phyloP scores from a whole-genome alignment of 495 filamentous ascomycete species.

The Mytilinidion resinicola region DNA sequence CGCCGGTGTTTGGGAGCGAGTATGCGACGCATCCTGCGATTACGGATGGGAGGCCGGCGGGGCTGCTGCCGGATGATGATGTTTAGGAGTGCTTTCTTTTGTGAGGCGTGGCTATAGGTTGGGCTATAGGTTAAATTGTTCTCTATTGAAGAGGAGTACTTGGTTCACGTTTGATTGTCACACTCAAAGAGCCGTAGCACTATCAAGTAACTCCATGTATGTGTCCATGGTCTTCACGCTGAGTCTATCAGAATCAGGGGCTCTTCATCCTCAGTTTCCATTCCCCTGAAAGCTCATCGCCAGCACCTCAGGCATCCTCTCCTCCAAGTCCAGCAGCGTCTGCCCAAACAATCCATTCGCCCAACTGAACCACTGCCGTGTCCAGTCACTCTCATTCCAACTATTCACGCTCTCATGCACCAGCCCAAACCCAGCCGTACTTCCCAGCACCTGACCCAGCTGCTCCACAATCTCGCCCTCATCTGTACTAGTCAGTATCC shows the following conservation, averaged over 20 bases:
- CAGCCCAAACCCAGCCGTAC: constrained; percentile 51
- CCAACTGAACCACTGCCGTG: constrained; percentile 64
- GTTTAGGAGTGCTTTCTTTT: not conserved
- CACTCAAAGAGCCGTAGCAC: too few species aligned
- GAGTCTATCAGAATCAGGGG: too few species aligned
- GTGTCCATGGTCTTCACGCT: too few species aligned
- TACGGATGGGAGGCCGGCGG: constrained; percentile 15
- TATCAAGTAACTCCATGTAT: too few species aligned
- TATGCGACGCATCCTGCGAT: constrained; percentile 7
- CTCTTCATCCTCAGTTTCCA: too few species aligned
- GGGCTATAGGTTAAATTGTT: too few species aligned
- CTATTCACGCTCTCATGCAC: constrained; percentile 57
- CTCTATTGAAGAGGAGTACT: too few species aligned
- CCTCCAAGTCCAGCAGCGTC: constrained; percentile 53
- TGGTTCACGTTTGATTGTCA: too few species aligned
- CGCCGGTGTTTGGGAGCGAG: constrained; percentile 7
- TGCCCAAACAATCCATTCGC: constrained; percentile 64
- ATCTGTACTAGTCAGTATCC: constrained; percentile 49
- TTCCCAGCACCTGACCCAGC: constrained; percentile 44
- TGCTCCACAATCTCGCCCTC: constrained; percentile 45
- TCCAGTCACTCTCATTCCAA: constrained; percentile 48
- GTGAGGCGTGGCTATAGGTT: too few species aligned
- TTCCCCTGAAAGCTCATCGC: constrained; percentile 38
- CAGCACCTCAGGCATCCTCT: constrained; percentile 44
- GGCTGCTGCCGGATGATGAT: constrained; percentile 4